phyloP scores from a whole-genome alignment of 2,329 filamentous ascomycete genomes.

The Ceratocystis huliohia region DNA sequence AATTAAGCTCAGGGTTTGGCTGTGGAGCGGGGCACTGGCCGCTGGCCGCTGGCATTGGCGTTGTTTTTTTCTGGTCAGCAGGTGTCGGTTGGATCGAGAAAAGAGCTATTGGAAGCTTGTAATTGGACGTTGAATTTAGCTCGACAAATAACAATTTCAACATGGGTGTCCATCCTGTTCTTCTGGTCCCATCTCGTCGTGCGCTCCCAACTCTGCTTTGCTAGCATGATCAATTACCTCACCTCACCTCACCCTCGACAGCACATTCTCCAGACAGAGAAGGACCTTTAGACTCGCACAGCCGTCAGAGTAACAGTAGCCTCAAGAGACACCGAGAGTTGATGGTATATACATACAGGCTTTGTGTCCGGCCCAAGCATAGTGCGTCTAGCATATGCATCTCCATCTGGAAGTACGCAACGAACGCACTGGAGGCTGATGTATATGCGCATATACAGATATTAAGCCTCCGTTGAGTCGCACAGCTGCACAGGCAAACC shows the following conservation, averaged over 20 bases:
- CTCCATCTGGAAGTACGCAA: too few relatives aligned
- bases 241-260: not conserved
- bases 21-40: not conserved
- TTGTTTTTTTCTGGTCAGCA: constrained; percentile 13
- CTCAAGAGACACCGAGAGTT: too few relatives aligned
- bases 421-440: too few relatives aligned
- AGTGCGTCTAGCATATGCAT: too few relatives aligned
- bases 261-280: not conserved
- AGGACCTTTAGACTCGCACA: not conserved
- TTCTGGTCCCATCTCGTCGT: too few relatives aligned
- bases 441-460: too few relatives aligned
- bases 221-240: not conserved
- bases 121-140: not conserved
- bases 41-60: not conserved
- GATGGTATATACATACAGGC: too few relatives aligned
- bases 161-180: not conserved
- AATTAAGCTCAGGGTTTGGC: not conserved
- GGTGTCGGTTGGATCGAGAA: not conserved
- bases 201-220: too few relatives aligned
- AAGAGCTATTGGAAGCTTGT: not conserved
- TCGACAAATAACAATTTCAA: not conserved
- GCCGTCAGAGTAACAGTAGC: not conserved
- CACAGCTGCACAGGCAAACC: too few relatives aligned
- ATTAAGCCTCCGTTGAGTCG: too few relatives aligned
- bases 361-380: too few relatives aligned